Conservation (phyloP, 768 basidiomycete species). For the Hygrophorus russula region DNA sequence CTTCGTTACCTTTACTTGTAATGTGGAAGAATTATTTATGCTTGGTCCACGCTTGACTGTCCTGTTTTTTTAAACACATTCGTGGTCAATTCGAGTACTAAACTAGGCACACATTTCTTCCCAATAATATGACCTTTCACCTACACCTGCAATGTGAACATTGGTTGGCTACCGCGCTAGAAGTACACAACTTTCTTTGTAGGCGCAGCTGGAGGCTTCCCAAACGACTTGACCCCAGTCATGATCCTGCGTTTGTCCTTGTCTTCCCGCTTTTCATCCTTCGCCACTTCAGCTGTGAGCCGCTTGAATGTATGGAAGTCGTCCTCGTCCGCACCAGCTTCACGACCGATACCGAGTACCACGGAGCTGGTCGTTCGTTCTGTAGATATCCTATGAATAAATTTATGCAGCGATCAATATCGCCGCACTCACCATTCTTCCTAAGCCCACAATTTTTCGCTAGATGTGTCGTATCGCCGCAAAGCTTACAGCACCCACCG, state of each 20-base stretch:
- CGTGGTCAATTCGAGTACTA: too few relatives aligned
- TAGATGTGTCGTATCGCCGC: conserved; percentile 75
- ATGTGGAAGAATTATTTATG: too few relatives aligned
- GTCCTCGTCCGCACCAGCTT: conserved; percentile 84
- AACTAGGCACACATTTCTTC: too few relatives aligned
- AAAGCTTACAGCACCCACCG: conserved; percentile 85
- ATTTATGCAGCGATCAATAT: neutral
- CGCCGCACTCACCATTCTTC: conserved; percentile 34
- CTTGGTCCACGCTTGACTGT: too few relatives aligned
- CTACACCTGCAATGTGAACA: too few relatives aligned
- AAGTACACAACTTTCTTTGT: conserved; percentile 41
- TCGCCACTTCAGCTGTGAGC: conserved; percentile 45
- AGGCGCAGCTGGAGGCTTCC: conserved; percentile 14
- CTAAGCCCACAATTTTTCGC: conserved; percentile 72
- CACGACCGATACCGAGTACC: conserved; percentile 22
- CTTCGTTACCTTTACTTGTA: too few relatives aligned
- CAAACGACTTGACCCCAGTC: conserved; percentile 29
- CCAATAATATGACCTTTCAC: too few relatives aligned
- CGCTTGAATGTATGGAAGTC: conserved; percentile 83
- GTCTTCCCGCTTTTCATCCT: conserved; percentile 40
- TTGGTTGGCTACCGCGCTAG: conserved; percentile 19
- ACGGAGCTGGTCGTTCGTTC: neutral
- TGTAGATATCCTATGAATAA: neutral
- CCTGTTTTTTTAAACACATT: too few relatives aligned
- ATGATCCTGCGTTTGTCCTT: conserved; percentile 28